phyloP scores from a whole-genome alignment of 371 early-diverging fungal species.

The Apophysomyces trapeziformis region DNA sequence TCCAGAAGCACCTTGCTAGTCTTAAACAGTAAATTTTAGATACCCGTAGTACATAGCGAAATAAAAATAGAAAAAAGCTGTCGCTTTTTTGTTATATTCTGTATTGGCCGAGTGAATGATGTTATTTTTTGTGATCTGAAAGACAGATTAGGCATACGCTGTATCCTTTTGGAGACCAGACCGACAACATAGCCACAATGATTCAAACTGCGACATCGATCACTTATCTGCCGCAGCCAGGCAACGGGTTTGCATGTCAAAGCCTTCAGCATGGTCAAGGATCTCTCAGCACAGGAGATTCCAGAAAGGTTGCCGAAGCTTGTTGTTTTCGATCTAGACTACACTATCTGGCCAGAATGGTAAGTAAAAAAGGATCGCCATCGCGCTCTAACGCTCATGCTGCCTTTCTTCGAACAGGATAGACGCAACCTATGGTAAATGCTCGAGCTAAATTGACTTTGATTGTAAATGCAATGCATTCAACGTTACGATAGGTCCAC shows the following conservation, averaged over 20 bases:
- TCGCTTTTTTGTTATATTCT: too few species aligned
- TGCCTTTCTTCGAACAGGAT: constrained; percentile 31
- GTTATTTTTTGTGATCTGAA: neutral
- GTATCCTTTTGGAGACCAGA: neutral
- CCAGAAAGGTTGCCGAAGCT: constrained; percentile 38
- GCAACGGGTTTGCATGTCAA: neutral
- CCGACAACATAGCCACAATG: neutral
- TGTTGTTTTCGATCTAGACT: constrained; percentile 59
- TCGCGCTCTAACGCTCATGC: neutral
- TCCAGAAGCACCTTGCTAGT: constrained; percentile 18
- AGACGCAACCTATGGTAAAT: constrained; percentile 41
- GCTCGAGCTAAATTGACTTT: neutral
- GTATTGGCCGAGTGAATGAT: too few species aligned
- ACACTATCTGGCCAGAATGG: constrained; percentile 58
- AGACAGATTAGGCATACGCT: neutral
- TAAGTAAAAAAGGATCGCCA: constrained; percentile 12
- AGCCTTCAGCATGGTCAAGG: constrained; percentile 1
- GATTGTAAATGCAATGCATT: neutral
- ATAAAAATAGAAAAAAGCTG: too few species aligned
- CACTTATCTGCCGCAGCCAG: neutral
- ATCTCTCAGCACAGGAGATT: neutral
- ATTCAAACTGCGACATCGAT: neutral
- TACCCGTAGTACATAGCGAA: too few species aligned
- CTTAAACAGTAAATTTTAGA: neutral
- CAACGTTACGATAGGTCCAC: constrained; percentile 25